These are phyloP conservation scores for Acanthamoeba quina DNA, from an alignment of 208 protist species.

Conservation along the genomic window DNA sequence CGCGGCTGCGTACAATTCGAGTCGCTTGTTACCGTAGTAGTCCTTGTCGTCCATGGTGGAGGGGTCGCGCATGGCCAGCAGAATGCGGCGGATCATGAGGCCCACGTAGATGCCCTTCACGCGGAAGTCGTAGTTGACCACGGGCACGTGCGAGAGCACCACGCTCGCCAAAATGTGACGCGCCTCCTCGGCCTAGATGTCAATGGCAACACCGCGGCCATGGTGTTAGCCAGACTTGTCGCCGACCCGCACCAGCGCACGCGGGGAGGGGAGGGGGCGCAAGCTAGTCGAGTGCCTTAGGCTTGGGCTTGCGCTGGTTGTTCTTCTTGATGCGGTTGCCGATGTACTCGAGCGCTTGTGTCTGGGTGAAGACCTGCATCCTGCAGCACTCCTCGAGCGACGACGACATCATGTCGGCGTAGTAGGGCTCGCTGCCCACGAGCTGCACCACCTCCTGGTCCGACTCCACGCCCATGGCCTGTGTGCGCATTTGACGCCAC, in stretches of 20 bases:
- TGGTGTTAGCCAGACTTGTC: neutral
- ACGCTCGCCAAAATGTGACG: slow-evolving; percentile 89
- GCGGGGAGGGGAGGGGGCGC: neutral
- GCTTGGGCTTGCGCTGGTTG: slow-evolving; percentile 54
- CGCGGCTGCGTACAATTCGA: slow-evolving; percentile 89
- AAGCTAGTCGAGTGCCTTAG: slow-evolving; percentile 35
- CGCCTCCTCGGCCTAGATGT: slow-evolving; percentile 87
- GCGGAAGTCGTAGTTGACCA: slow-evolving; percentile 96
- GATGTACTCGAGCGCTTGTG: slow-evolving; percentile 96
- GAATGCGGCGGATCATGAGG: slow-evolving; percentile 98
- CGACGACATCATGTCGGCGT: slow-evolving; percentile 88
- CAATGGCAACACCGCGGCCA: neutral
- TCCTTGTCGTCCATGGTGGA: slow-evolving; percentile 97
- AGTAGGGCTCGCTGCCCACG: slow-evolving; percentile 95
- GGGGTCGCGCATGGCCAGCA: slow-evolving; percentile 94
- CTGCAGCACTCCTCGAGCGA: slow-evolving; percentile 93
- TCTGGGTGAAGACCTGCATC: slow-evolving; percentile 93
- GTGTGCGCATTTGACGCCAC: too few species aligned
- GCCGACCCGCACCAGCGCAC: too few species aligned
- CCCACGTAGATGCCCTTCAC: slow-evolving; percentile 98
- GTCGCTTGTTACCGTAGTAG: slow-evolving; percentile 99
- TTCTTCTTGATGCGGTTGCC: slow-evolving; percentile 79
- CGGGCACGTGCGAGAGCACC: slow-evolving; percentile 95
- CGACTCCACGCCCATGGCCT: slow-evolving; percentile 97
- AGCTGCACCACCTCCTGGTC: slow-evolving; percentile 99